phyloP scores from a whole-genome alignment of 306 rosid species.

The Dalbergia oliveri region DNA sequence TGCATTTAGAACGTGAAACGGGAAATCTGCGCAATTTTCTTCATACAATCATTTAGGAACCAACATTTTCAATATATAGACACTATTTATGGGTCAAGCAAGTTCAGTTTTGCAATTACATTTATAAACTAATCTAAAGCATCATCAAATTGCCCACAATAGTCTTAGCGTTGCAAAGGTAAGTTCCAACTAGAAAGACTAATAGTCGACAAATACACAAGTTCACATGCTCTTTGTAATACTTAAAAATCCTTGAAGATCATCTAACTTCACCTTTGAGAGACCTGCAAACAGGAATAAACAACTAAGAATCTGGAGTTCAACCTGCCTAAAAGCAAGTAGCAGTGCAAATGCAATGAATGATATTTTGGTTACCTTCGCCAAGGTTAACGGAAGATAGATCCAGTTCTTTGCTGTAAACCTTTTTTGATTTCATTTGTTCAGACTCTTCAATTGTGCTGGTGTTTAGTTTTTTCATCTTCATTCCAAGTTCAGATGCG shows the following conservation, averaged over 20 bases:
- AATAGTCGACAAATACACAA: background rate
- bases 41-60: background rate
- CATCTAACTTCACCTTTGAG: slow-evolving; percentile 57
- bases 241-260: slow-evolving; percentile 51
- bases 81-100: background rate
- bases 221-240: slow-evolving; percentile 56
- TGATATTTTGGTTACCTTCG: slow-evolving; percentile 54
- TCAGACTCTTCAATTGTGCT: slow-evolving; percentile 56
- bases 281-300: slow-evolving; percentile 62
- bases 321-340: slow-evolving; percentile 29
- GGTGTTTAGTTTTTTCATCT: slow-evolving; percentile 52
- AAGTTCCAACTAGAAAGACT: slow-evolving; percentile 26
- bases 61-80: slow-evolving; percentile 17
- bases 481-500: slow-evolving; percentile 65
- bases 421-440: slow-evolving; percentile 42
- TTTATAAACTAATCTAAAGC: background rate
- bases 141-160: slow-evolving; percentile 27
- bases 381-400: slow-evolving; percentile 44
- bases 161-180: slow-evolving; percentile 19
- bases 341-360: slow-evolving; percentile 26
- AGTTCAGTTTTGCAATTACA: slow-evolving; percentile 13
- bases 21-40: background rate
- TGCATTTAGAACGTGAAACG: background rate
- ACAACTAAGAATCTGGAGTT: slow-evolving; percentile 22
- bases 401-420: slow-evolving; percentile 47